These are phyloP conservation scores for Leptodontidium sp. DNA, from an alignment of 2,329 filamentous ascomycete species.

Conservation along the genomic window DNA sequence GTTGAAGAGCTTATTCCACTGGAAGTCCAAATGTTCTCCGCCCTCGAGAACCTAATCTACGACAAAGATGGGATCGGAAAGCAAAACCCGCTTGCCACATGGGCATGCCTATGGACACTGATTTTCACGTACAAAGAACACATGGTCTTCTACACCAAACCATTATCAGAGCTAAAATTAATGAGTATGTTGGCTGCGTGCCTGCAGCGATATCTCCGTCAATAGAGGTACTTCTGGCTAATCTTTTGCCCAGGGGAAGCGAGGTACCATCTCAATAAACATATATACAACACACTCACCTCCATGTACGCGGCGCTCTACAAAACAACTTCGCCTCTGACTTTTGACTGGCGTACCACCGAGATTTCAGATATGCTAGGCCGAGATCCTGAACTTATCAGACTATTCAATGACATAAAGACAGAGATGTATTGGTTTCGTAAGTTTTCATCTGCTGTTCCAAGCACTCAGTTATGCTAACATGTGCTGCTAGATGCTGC, in stretches of 20 bases:
- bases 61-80: background rate
- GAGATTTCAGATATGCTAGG: conserved; percentile 18
- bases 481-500: background rate
- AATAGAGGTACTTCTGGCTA: background rate
- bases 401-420: conserved; percentile 16
- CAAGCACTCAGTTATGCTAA: background rate
- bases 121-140: conserved; percentile 19
- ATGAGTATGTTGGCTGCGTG: background rate
- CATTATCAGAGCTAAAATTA: background rate
- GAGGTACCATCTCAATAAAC: conserved; percentile 8
- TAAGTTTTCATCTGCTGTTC: background rate
- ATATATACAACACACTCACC: conserved; percentile 22
- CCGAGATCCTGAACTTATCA: conserved; percentile 12
- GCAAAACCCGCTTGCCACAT: conserved; percentile 6
- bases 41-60: background rate
- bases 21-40: background rate
- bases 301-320: conserved; percentile 22
- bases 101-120: conserved; percentile 15
- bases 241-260: background rate
- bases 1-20: background rate
- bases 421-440: conserved; percentile 28
- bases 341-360: conserved; percentile 15
- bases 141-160: conserved; percentile 16
- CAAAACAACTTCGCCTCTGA: conserved; percentile 25
- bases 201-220: background rate